Conservation (phyloP, 2,329 filamentous ascomycete species). For the Botrytis squamosa region DNA sequence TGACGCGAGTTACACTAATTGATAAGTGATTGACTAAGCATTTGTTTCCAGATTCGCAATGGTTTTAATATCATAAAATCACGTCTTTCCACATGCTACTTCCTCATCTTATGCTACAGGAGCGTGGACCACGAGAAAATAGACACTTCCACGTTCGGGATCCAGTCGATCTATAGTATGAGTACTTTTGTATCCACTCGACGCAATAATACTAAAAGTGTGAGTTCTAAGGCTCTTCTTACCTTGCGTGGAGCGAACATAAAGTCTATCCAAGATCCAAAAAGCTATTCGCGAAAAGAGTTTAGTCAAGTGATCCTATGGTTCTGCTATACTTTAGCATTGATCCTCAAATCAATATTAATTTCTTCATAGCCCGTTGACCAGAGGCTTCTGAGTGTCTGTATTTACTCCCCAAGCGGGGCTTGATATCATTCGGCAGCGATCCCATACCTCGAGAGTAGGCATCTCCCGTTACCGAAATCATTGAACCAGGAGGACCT, state of each 20-base stretch:
- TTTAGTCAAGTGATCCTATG: neutral
- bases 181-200: neutral
- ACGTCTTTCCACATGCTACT: neutral
- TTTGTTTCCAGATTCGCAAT: neutral
- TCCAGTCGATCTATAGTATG: neutral
- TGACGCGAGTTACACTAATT: rapidly evolving
- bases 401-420: neutral
- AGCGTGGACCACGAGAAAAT: neutral
- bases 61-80: neutral
- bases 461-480: no score
- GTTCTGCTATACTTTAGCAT: neutral
- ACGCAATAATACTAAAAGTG: neutral
- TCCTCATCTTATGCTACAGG: neutral
- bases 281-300: neutral
- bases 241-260: neutral
- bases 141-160: neutral
- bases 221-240: neutral
- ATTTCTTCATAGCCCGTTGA: neutral
- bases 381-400: rapidly evolving
- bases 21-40: neutral
- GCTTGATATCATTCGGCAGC: neutral
- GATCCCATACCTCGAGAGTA: neutral
- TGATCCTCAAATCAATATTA: neutral
- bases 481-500: neutral
- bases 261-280: neutral